These are phyloP conservation scores for Plasmopara halstedii DNA, from an alignment of 352 stramenopile species.

Conservation along the genomic window DNA sequence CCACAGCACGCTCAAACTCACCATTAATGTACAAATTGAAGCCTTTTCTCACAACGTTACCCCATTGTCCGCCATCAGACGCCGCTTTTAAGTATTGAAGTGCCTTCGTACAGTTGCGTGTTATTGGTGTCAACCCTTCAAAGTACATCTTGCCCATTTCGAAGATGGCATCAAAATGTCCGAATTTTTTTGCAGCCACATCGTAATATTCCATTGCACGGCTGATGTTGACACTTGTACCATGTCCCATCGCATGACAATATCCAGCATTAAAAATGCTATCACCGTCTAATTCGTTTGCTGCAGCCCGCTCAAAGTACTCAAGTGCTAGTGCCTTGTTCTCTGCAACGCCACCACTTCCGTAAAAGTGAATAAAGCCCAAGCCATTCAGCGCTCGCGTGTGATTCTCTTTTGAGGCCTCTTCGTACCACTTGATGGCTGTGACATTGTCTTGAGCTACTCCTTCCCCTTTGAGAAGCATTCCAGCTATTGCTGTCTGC, in stretches of 20 bases:
- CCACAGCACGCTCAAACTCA: slow-evolving; percentile 35
- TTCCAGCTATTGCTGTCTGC: slow-evolving; percentile 68
- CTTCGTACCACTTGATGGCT: slow-evolving; percentile 72
- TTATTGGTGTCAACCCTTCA: slow-evolving; percentile 19
- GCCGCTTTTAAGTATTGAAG: slow-evolving; percentile 53
- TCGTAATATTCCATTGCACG: slow-evolving; percentile 58
- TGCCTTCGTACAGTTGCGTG: slow-evolving; percentile 18
- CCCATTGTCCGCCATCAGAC: slow-evolving; percentile 59
- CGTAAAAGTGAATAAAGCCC: slow-evolving; percentile 86
- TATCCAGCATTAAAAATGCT: slow-evolving; percentile 88
- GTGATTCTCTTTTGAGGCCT: slow-evolving; percentile 58
- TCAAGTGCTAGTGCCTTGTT: slow-evolving; percentile 75
- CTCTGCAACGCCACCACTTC: slow-evolving; percentile 43
- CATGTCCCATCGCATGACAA: slow-evolving; percentile 62
- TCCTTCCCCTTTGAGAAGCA: slow-evolving; percentile 86
- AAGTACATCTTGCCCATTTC: slow-evolving; percentile 60
- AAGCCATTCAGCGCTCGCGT: slow-evolving; percentile 83
- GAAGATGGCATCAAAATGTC: slow-evolving; percentile 80
- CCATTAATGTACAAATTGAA: slow-evolving; percentile 54
- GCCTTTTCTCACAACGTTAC: slow-evolving; percentile 33
- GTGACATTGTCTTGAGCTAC: slow-evolving; percentile 52
- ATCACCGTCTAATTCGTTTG: slow-evolving; percentile 73
- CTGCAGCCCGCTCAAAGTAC: slow-evolving; percentile 78
- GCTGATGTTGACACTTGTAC: slow-evolving; percentile 42
- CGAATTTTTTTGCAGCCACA: slow-evolving; percentile 56